Evolutionary conservation across 176 grass and related monocot species (phyloP).

Genomic region (barley (Hordeum vulgare)): MorexV3_pseudomolecules_assembly NC_058520.1:475013754-475014253

Average conservation of each 20-base stretch:
- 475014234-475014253: slow-evolving; percentile 44
- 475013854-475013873: no score
- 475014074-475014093: slow-evolving; percentile 41
- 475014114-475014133: slow-evolving; percentile 31
- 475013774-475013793: no score
- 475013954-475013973: slow-evolving; percentile 16
- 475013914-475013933: no score
- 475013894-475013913: background rate
- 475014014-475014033: background rate
- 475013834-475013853: no score
- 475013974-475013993: slow-evolving; percentile 24
- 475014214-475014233: slow-evolving; percentile 29
- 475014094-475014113: slow-evolving; percentile 20
- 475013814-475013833: no score
- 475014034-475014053: background rate
- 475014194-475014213: slow-evolving; percentile 47
- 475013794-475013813: no score
- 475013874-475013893: background rate
- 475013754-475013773: no score
- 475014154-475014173: slow-evolving; percentile 50
- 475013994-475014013: background rate
- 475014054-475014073: slow-evolving; percentile 32
- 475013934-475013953: background rate
- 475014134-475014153: slow-evolving; percentile 31
- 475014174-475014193: slow-evolving; percentile 44